Evolutionary conservation across 2,329 filamentous ascomycete genomes (phyloP), one percentile per base, ranked within the genome.

Genomic region (Penicillium fuscoglaucum): DNA sequence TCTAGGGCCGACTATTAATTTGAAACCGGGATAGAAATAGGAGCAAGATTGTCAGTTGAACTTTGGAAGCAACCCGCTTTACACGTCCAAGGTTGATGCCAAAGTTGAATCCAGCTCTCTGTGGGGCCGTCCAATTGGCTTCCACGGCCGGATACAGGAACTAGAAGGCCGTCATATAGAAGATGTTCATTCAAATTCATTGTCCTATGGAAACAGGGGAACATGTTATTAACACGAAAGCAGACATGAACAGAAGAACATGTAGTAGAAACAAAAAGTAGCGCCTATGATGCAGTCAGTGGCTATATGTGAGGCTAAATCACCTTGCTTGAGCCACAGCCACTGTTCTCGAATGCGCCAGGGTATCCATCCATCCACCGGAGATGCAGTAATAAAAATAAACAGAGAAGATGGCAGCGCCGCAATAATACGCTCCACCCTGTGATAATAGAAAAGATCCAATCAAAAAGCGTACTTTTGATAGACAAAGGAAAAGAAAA

Each of bases 321-420:
- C 29, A 21, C 24, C 10, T 28, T 29, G 28, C 12, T 45, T 19
- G 33, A 48, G 26, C 10, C 26, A 21, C 24, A 50, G 21, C 44
- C 45, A 57, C 41, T 24, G 19, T 49, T 41, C 7, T 26, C 33
- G 6, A 62, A 59, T 47, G 62, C 64, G 55, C 63, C 64, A 45
- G 65, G 65, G 64, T 67, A 67, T 67, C 58, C 48, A 56, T 52
- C 47, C 56, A 60, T 61, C 46, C 46, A 48, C 29, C 28, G 46
- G 57, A 58, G 56, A 51, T 53, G 46, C 59, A 63, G 31, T 19
- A 52, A 44, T 26, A 44, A 35, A 54, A 52, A 52, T 37, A 24
- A 19, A 51, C 51, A 59, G 21, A 19, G 19, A 49, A 35, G 26
- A 40, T 19, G 35, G 44, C 13, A 37, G 39, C 39, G 26, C 15